These are phyloP conservation scores for Rhizoctonia solani DNA, from an alignment of 1,284 basidiomycete genomes.

Conservation along the genomic window DNA sequence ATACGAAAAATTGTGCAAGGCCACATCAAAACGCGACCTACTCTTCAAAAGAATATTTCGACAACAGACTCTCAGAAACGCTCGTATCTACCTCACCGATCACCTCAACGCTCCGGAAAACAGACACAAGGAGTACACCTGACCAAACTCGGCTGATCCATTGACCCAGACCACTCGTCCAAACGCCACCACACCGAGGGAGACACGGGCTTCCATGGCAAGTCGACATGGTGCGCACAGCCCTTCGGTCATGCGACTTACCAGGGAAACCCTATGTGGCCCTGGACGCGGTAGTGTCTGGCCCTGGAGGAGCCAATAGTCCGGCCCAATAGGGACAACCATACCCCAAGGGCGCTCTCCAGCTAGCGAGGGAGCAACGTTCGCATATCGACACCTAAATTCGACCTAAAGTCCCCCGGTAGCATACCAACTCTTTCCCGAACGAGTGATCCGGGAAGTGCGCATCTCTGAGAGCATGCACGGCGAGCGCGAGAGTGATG, in stretches of 20 bases:
- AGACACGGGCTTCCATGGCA: neutral
- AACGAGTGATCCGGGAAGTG: neutral
- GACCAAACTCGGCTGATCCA: neutral
- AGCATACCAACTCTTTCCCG: neutral
- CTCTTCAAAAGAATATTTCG: neutral
- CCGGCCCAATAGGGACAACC: neutral
- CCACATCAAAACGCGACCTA: neutral
- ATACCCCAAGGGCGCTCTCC: neutral
- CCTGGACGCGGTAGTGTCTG: neutral
- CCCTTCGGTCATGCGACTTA: conserved; percentile 16
- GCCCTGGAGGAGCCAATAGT: neutral
- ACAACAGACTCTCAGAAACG: neutral
- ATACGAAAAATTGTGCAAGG: conserved; percentile 13
- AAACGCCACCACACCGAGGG: neutral
- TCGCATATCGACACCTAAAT: neutral
- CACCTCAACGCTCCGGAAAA: conserved; percentile 7
- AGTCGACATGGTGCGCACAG: conserved; percentile 22
- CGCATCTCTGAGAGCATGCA: conserved; percentile 4
- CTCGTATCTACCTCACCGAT: neutral
- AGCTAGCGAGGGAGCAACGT: neutral
- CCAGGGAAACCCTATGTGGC: neutral
- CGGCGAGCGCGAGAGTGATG: conserved; percentile 3
- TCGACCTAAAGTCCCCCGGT: neutral
- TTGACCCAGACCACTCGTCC: neutral
- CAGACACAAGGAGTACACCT: neutral